Percentiles rank a stretch among this genome's conserved stretches.
These are phyloP conservation scores for Trichophyton benhamiae DNA, from an alignment of 2,329 filamentous ascomycete species.

Conservation along the genomic window DNA sequence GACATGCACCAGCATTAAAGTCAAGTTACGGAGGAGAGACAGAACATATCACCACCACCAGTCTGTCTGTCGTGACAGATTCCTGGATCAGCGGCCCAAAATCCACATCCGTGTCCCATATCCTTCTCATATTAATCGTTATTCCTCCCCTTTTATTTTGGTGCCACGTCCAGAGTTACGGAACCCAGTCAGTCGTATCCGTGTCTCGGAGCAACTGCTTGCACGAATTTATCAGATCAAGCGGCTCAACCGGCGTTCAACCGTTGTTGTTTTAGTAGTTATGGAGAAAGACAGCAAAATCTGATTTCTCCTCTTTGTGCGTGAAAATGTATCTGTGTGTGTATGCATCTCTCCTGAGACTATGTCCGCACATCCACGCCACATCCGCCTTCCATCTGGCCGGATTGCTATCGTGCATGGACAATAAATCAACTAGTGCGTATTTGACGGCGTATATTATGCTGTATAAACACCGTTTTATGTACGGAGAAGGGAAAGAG, in stretches of 20 bases:
- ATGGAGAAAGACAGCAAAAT: background rate
- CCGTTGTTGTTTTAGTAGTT: too few relatives aligned
- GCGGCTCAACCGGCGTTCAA: background rate
- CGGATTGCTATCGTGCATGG: constrained; percentile 1
- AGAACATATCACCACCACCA: background rate
- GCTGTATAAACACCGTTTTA: background rate
- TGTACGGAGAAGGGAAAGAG: background rate
- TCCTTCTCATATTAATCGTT: background rate
- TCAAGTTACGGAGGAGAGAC: background rate
- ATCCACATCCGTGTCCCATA: background rate
- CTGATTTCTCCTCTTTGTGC: too few relatives aligned
- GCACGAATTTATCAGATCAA: background rate
- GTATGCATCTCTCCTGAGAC: background rate
- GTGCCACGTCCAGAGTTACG: background rate
- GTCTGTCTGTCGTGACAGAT: background rate
- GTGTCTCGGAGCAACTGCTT: background rate
- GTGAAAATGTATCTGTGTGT: background rate
- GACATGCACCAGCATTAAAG: background rate
- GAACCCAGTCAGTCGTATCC: background rate
- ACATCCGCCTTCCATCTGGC: constrained; percentile 1
- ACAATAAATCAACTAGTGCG: background rate
- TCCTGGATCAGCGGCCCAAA: background rate
- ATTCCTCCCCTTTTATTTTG: background rate
- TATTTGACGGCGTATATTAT: background rate
- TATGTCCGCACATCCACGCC: background rate